A percentile compares a stretch with the other conserved stretches of the same genome.
phyloP scores from a whole-genome alignment of 768 basidiomycete genomes.

The Clavulina sp. region DNA sequence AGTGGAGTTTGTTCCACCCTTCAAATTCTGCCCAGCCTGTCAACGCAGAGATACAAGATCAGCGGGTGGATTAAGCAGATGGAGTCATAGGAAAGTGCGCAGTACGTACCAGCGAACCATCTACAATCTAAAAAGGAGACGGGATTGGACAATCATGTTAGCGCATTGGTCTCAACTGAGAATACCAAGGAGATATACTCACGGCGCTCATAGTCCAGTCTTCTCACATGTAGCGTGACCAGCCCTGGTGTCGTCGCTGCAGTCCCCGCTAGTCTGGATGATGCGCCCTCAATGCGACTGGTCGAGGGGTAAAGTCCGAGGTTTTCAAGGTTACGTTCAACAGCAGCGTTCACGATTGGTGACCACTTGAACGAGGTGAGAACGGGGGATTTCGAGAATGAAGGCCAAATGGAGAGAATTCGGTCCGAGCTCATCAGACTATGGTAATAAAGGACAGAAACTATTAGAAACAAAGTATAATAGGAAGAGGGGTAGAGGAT shows the following conservation, averaged over 20 bases:
- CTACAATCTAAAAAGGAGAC: too few relatives aligned
- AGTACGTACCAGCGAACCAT: background rate
- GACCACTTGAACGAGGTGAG: slow-evolving; percentile 42
- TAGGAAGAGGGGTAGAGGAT: too few relatives aligned
- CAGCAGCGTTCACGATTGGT: slow-evolving; percentile 34
- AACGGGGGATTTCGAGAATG: slow-evolving; percentile 28
- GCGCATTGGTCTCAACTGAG: too few relatives aligned
- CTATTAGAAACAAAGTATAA: too few relatives aligned
- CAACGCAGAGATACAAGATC: slow-evolving; percentile 28
- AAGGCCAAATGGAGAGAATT: slow-evolving; percentile 28
- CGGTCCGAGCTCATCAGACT: slow-evolving; percentile 24
- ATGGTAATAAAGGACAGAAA: too few relatives aligned
- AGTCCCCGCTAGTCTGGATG: too few relatives aligned
- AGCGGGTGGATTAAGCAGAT: background rate
- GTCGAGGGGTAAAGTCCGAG: too few relatives aligned
- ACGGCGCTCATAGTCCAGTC: slow-evolving; percentile 8
- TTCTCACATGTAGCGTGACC: slow-evolving; percentile 6
- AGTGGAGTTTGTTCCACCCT: slow-evolving; percentile 37
- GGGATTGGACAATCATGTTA: too few relatives aligned
- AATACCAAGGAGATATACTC: background rate
- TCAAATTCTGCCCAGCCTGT: slow-evolving; percentile 26
- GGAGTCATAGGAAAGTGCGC: background rate
- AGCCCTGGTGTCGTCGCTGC: slow-evolving; percentile 9
- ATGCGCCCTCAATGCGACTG: too few relatives aligned
- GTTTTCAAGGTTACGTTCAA: slow-evolving; percentile 29